Evolutionary conservation across 345 rosid species (phyloP), one percentile per base, ranked within the genome.

Genomic region (Eucalyptus regnans): DNA sequence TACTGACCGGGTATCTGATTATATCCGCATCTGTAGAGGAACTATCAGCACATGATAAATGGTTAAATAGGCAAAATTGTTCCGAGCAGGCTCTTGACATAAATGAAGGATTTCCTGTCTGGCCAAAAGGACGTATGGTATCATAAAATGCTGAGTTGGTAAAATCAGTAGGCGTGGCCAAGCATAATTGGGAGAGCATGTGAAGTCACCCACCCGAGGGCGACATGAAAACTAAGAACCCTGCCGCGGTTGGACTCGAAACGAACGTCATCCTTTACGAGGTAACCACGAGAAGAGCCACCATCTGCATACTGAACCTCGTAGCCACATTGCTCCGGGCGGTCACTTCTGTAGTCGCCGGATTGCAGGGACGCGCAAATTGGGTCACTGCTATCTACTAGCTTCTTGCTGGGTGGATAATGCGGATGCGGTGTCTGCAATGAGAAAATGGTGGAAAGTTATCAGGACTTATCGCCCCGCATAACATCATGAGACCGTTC

Each of bases 231-330:
- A 56, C 89, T 92, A 86, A 95, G 94, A 5, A 89, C 91, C 44
- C 54, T 88, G 66, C 98, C 96, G 54, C 91, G 91, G 23, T 95
- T 95, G 87, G 91, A 93, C 87, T 94, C 94, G 91, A 98, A 89
- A 87, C 92, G 91, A 90, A 97, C 95, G 83, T 85, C 90, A 90
- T 98, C 99, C 92, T 90, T 93, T 86, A 98, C 95, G 58, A 98
- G 98, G 50, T 95, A 97, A 43, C 99, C 99, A 10, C 92, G 93
- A 87, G 99, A 97, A 15, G 98, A 98, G 48, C 99, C 98, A 23
- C 97, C 96, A 91, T 98, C 99, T 20, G 98, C 99, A 87, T 97
- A 96, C 91, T 91, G 95, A 90, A 98, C 97, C 93, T 94, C 96
- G 31, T 97, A 97, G 92, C 94, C 97, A 90, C 99, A 97, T 91